Base-by-base conservation (phyloP, 1,139 yeast species). In the Hyphopichia fennica region DNA sequence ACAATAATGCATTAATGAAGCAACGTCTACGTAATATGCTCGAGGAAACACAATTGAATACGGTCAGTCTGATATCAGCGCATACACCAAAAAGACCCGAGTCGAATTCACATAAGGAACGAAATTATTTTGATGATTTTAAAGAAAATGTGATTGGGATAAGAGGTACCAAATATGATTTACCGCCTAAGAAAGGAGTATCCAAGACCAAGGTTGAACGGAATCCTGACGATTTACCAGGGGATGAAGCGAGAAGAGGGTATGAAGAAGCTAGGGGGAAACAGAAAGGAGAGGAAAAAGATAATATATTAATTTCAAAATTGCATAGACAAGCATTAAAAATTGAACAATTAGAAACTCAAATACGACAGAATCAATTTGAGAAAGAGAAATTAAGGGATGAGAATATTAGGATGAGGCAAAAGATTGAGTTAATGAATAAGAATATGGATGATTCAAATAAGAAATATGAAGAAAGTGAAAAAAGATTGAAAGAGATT, bases 131-230 rank as follows among this genome's bases (percentile, higher is more conserved):
- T 18, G 46, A 47, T 15, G 41, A 40, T 13, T 41, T 51, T 25
- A 47, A 45, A 34, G 44, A 46, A 33, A 46, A 49, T 33, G 41
- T 51, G 4, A 29, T 43, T 9, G 44, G 43, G 11, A 47, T 50
- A 17, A 41, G 41, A 17, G 44, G 41, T 15, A 41, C 47, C 16
- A 42, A 44, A n/a, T 50, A 49, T 37, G 46, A 44, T 9, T 31
- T 50, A 20, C 54, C 53, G 3, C 27, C 38, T 10, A 38, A 22
- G 15, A 34, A 34, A 25, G 28, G 13, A 9, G n/a, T n/a, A n/a
- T n/a, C n/a, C n/a, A n/a, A n/a, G n/a, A n/a, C n/a, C n/a, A n/a
- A 25, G 11, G 13, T 5, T 7, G 28, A 25, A 25, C 13, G 11
- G 13, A 9, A 22, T 22, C n/a, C n/a, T n/a, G n/a, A n/a, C n/a